A percentile compares a stretch with the other conserved stretches of the same genome.
Evolutionary conservation across 306 rosid species (phyloP).

Genomic region (Ziziphus jujuba): DNA sequence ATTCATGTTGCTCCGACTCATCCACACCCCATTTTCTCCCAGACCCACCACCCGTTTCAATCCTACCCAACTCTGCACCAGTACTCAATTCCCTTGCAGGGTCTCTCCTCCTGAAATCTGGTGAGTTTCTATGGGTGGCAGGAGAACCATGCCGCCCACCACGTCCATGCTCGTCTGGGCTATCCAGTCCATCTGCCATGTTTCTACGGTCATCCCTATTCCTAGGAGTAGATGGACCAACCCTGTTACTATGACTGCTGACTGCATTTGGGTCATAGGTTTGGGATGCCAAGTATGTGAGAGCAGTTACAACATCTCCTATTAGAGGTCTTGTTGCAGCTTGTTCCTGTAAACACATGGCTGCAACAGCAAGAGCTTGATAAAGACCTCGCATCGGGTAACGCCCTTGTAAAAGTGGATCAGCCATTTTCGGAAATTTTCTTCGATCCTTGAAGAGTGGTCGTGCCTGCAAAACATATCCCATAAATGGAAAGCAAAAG

Average conservation of each 20-base stretch:
- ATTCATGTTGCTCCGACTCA: constrained; percentile 67
- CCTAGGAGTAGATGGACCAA: constrained; percentile 83
- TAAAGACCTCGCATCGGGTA: constrained; percentile 71
- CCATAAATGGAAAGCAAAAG: constrained; percentile 15
- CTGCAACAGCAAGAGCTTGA: constrained; percentile 83
- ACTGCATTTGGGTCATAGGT: constrained; percentile 72
- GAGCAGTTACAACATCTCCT: constrained; percentile 77
- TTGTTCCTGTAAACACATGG: constrained; percentile 83
- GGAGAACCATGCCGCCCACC: constrained; percentile 68
- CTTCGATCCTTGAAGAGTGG: constrained; percentile 66
- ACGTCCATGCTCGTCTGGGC: constrained; percentile 62
- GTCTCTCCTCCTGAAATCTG: constrained; percentile 72
- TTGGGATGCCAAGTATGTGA: constrained; percentile 81
- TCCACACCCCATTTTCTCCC: constrained; percentile 85
- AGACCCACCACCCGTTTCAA: constrained; percentile 70
- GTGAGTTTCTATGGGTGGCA: constrained; percentile 69
- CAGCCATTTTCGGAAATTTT: constrained; percentile 70
- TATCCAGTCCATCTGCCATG: constrained; percentile 68
- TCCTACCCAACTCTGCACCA: constrained; percentile 51
- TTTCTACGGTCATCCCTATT: constrained; percentile 65
- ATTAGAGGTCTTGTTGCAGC: constrained; percentile 76
- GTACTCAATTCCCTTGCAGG: constrained; percentile 48
- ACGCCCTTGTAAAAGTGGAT: constrained; percentile 69
- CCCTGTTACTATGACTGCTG: constrained; percentile 51
- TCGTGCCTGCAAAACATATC: constrained; percentile 51